Evolutionary conservation across 129 eudicot species (phyloP), one percentile per base, ranked within the genome.

Genomic region (Flaveria linearis): DNA sequence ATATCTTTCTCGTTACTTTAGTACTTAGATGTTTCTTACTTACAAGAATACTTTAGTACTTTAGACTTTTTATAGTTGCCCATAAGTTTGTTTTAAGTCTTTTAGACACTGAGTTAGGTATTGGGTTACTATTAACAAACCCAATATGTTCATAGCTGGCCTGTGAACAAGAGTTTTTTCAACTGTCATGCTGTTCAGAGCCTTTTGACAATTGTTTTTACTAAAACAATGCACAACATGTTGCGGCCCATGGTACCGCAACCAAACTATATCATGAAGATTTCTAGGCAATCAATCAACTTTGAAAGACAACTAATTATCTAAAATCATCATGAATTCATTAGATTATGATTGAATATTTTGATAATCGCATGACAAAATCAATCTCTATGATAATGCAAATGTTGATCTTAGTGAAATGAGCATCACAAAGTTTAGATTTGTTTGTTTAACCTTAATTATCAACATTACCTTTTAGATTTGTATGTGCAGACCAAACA

Each of bases 71-170:
- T 86, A 30, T 71, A 84, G 76, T 84, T 79, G 78, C 22, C 88
- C 92, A 7, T 81, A 89, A 81, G 74, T 72, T 22, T 95, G 97
- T 81, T 91, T 89, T 62, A 68, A 78, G 72, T 72, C 78, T 20
- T 95, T 91, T 68, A 96, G 88, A 41, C 89, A 94, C 73, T 85
- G 96, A 33, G 96, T 93, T 60, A 93, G 82, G 85, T 71, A 88
- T 56, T 90, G 96, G 97, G 65, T 72, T 12, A 86, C 93, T 0
- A 89, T 95, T 73, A 95, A 91, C 4, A 97, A 95, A 52, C 97
- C 99, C 55, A 95, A 91, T 66, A 17, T 89, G 28, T 71, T 72
- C 26, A 45, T 83, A 18, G 46, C 46, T 74, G 68, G 96, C 82
- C 10, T 95, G 22, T 20, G 30, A 26, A 26, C 3, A 0, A 30